Conservation (phyloP, 768 basidiomycete genomes). For the Pleurotus djamor region DNA sequence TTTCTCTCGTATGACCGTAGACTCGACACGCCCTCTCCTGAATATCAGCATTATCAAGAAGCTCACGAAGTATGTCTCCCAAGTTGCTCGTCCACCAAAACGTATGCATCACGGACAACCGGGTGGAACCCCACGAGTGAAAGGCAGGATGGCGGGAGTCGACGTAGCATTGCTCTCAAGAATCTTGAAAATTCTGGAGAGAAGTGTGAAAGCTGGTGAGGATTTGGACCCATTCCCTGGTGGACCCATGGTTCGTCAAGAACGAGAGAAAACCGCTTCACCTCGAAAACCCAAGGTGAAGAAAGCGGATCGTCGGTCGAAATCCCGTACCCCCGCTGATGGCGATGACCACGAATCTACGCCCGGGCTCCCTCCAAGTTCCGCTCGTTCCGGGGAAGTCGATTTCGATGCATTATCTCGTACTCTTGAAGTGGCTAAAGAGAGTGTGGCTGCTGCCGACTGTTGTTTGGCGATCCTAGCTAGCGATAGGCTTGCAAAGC, state of each 20-base stretch:
- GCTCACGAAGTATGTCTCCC: constrained; percentile 64
- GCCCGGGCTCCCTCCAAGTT: constrained; percentile 16
- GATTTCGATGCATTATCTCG: constrained; percentile 49
- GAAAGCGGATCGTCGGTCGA: constrained; percentile 36
- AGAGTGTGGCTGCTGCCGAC: constrained; percentile 82
- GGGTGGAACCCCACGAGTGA: constrained; percentile 42
- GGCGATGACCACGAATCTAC: constrained; percentile 28
- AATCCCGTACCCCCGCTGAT: constrained; percentile 39
- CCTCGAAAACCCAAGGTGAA: constrained; percentile 42
- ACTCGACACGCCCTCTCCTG: constrained; percentile 60
- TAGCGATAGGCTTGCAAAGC: constrained; percentile 80
- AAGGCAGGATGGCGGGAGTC: constrained; percentile 65
- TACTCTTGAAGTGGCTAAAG: constrained; percentile 58
- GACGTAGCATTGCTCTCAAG: constrained; percentile 62
- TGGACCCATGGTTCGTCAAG: constrained; percentile 16
- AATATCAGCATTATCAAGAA: constrained; percentile 60
- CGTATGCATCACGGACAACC: constrained; percentile 50
- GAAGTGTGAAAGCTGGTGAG: constrained; percentile 75
- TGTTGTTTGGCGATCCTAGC: constrained; percentile 77
- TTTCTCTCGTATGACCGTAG: constrained; percentile 61
- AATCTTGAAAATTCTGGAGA: constrained; percentile 74
- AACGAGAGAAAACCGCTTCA: constrained; percentile 23
- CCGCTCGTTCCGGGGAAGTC: constrained; percentile 34
- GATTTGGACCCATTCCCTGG: constrained; percentile 66
- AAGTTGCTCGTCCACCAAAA: constrained; percentile 67